Base-by-base conservation (phyloP, 2,329 filamentous ascomycete species). In the Septoria linicola region DNA sequence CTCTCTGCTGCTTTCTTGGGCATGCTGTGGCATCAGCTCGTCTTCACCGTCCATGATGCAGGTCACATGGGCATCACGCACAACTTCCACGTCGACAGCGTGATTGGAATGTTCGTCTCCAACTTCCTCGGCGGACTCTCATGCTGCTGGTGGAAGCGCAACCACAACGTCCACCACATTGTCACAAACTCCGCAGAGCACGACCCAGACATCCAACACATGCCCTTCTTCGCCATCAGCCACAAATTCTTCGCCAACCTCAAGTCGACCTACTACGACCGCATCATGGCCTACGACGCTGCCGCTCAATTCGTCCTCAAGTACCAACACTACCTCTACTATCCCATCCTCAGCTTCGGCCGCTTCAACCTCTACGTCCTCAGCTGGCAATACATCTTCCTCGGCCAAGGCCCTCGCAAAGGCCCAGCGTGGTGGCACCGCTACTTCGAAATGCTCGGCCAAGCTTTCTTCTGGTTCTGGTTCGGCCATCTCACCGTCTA, bases 51-150 rank as follows among this genome's bases (percentile, higher is more conserved):
- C 54, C 93, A 99, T 70, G 93, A 99, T 75, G 89, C 92, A 43
- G 91, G 89, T 5, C 93, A 99, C 70, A 95, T 96, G 87, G 93
- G 89, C 59, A 96, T 99, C 63, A 99, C 93, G 2, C 92, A 97
- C 71, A 79, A 85, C 67, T 97, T 92, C 68, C 84, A 87, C 42
- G 72, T 83, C 31, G 93, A 99, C 69, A 87, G 86, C 1, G 77
- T 87, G 41, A 89, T 99, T 56, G 92, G 89, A 41, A 96, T 97
- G 65, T 73, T 95, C 58, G 87, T 96, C 63, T 90, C 91, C 46
- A 87, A 96, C 68, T 97, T 87, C 63, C 74, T 93, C 16, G 93
- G 93, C 31, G 93, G 93, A 0, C 73, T 99, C 27, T 96, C 89
- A 20, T 73, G 96, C 47, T 89, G 92, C 37, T 99, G 93, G 93